Evolutionary conservation across 2,329 filamentous ascomycete genomes (phyloP), one percentile per base, ranked within the genome.

Genomic region (Verticillium isaacii): DNA sequence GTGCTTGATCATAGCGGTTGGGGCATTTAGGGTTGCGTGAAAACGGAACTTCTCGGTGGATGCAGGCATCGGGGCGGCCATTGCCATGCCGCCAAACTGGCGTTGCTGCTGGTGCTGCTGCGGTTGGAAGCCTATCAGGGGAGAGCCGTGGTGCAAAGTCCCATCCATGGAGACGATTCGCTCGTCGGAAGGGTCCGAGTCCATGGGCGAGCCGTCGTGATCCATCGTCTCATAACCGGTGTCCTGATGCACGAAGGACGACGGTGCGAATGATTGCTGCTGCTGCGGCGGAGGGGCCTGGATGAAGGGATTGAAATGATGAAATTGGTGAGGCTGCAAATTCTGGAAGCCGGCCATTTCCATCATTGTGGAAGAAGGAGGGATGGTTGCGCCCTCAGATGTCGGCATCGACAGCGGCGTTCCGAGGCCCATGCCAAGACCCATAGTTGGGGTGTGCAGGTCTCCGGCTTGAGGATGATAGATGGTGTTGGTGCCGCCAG

Each of bases 1-100:
- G 64, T 93, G 88, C 74, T 91, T 96, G 71, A 96, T 89, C 95
- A 98, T 99, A 8, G 95, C 95, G 0, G 95, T 99, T 3, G 94
- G 93, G 1, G 95, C 94, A 73, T 96, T 96, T 56, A 99, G 78
- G 0, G 92, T 95, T 58, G 92, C 89, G 72, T 95, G 91, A 72
- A 92, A 98, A 50, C 95, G 91, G 72, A 97, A 97, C 71, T 89
- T 90, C 69, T 91, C 88, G 11, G 82, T 84, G 0, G 81, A 81
- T 1, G 81, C 69, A 6, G 85, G 84, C 37, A 87, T 73, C 1
- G 75, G 72, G 36, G 81, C 74, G 19, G 75, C 68, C 70, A 82
- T 77, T 14, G 77, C 69, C 69, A 82, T 74, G 45, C 78, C 78
- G 41, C 81, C 68, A 45, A 79, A 81, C 25, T 79, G 80, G 32